phyloP scores from a whole-genome alignment of 352 stramenopile genomes.

The Globisporangium polare region DNA sequence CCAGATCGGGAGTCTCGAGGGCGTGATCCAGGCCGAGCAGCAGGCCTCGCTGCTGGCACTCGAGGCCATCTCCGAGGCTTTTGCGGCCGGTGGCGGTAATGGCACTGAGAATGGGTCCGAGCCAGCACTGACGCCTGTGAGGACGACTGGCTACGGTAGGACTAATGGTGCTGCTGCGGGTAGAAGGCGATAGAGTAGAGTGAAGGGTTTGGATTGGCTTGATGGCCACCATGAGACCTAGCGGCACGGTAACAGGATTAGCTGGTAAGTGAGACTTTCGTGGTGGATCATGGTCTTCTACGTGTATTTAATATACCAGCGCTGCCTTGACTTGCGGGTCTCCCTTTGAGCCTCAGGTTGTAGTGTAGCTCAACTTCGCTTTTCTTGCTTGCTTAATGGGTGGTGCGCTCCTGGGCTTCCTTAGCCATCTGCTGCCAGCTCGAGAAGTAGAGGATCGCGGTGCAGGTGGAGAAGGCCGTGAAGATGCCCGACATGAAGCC shows the following conservation, averaged over 20 bases:
- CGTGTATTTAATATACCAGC: background rate
- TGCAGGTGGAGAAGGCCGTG: constrained; percentile 14
- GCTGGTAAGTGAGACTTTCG: background rate
- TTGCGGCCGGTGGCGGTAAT: constrained; percentile 9
- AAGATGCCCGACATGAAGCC: constrained; percentile 60
- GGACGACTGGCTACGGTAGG: background rate
- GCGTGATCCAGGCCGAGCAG: constrained; percentile 64
- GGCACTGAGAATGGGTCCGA: background rate
- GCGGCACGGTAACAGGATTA: background rate
- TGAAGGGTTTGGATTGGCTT: background rate
- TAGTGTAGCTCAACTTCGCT: too few species aligned
- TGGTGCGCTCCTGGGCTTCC: constrained; percentile 20
- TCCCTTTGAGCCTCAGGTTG: background rate
- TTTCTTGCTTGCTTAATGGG: constrained; percentile 9
- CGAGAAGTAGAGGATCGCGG: constrained; percentile 18
- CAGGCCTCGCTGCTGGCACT: constrained; percentile 63
- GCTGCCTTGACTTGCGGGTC: background rate
- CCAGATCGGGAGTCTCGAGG: constrained; percentile 48
- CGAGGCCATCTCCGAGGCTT: constrained; percentile 69
- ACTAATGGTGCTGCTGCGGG: background rate
- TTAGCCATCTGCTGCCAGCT: constrained; percentile 21
- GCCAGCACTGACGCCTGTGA: background rate
- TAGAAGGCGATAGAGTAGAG: background rate
- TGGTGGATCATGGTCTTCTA: background rate
- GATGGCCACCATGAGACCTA: background rate